Evolutionary conservation across 331 rosid species (phyloP).

Genomic region (Malus hybrid): DNA sequence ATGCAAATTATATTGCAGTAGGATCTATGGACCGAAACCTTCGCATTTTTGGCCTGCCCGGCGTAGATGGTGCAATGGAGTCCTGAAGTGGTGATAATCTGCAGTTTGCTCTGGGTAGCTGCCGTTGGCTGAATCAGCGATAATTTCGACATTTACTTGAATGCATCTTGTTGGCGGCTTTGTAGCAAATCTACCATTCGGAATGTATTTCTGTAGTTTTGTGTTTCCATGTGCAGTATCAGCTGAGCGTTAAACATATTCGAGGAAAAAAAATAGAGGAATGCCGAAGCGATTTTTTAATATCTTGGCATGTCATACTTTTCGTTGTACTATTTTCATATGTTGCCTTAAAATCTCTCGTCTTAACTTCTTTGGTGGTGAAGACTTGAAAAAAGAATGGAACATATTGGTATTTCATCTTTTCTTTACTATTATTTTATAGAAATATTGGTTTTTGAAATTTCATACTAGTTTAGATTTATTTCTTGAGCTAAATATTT

Average conservation of each 20-base stretch:
- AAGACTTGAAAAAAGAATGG: neutral
- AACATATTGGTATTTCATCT: too few relatives aligned
- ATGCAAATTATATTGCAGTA: conserved; percentile 73
- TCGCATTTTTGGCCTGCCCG: conserved; percentile 78
- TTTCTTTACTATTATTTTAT: too few relatives aligned
- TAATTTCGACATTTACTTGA: neutral
- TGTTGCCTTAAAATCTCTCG: too few relatives aligned
- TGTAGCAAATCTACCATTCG: neutral
- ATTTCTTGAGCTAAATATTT: too few relatives aligned
- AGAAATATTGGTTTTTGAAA: too few relatives aligned
- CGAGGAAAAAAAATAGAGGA: neutral
- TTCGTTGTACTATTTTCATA: too few relatives aligned
- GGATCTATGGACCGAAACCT: conserved; percentile 98
- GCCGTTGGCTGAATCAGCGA: neutral
- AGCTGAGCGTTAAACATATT: neutral
- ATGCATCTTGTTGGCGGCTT: neutral
- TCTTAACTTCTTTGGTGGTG: neutral
- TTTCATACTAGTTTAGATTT: too few relatives aligned
- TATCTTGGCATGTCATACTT: neutral
- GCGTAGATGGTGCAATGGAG: conserved; percentile 42
- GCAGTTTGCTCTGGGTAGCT: too few relatives aligned
- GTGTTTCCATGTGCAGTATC: conserved; percentile 5
- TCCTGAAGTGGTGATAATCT: conserved; percentile 15
- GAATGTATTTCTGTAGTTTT: neutral
- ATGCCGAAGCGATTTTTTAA: neutral